These are phyloP conservation scores for Hirsutella thompsonii DNA, from an alignment of 2,329 filamentous ascomycete species.

Conservation along the genomic window DNA sequence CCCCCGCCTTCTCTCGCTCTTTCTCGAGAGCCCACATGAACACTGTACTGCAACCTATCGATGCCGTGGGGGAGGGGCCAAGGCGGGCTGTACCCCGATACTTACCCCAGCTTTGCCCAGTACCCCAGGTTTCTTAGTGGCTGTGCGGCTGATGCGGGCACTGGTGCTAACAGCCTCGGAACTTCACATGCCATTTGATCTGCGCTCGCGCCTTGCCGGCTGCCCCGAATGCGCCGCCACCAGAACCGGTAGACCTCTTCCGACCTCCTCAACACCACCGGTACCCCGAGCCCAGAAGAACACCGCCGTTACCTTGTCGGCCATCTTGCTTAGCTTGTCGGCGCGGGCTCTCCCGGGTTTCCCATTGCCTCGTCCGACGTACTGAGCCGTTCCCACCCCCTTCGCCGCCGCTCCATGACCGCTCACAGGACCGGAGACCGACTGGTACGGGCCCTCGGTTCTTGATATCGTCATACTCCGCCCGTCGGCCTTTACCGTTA, in stretches of 20 bases:
- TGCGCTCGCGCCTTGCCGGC: neutral
- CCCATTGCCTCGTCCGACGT: neutral
- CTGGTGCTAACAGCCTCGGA: conserved; percentile 1
- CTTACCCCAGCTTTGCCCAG: no score
- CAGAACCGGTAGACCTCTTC: neutral
- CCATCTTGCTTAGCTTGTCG: no score
- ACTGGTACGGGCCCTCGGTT: conserved; percentile 1
- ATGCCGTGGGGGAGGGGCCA: no score
- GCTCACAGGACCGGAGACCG: neutral
- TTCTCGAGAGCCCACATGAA: no score
- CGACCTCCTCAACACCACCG: neutral
- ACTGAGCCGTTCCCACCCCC: neutral
- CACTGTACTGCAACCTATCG: no score
- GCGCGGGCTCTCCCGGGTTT: neutral
- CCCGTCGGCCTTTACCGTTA: no score
- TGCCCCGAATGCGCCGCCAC: neutral
- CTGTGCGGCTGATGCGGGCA: neutral
- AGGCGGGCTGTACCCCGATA: no score
- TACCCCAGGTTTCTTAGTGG: neutral
- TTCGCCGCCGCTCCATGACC: neutral
- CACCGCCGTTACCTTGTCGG: no score
- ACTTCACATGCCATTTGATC: conserved; percentile 4
- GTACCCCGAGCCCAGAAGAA: neutral
- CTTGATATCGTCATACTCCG: neutral
- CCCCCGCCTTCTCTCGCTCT: no score